Evolutionary conservation across 805 yeast genomes (phyloP).

Genomic region (Candida nitratophila): DNA sequence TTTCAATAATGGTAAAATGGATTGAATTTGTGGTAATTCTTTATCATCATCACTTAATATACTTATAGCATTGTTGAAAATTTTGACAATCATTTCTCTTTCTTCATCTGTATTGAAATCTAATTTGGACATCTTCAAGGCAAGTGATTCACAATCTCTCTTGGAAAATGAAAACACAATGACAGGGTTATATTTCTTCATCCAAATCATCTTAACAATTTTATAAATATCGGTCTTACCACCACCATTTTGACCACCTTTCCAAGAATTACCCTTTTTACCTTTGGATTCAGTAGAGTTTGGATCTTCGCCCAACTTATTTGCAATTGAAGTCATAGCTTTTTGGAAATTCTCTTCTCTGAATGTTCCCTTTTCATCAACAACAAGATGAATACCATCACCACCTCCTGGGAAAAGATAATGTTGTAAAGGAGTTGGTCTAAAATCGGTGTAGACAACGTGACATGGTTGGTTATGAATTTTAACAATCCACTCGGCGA

Average conservation of each 20-base stretch:
- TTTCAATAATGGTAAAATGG: slow-evolving; percentile 77
- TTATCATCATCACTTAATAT: slow-evolving; percentile 85
- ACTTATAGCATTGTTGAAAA: slow-evolving; percentile 84
- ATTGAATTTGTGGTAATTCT: slow-evolving; percentile 90
- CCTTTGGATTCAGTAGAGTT: slow-evolving; percentile 53
- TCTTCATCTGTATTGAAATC: slow-evolving; percentile 94
- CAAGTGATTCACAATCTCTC: slow-evolving; percentile 92
- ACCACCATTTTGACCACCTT: slow-evolving; percentile 77
- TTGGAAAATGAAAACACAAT: slow-evolving; percentile 97
- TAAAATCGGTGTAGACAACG: slow-evolving; percentile 95
- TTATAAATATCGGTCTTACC: slow-evolving; percentile 81
- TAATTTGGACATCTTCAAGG: slow-evolving; percentile 89
- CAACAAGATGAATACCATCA: slow-evolving; percentile 94
- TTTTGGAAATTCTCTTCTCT: slow-evolving; percentile 97
- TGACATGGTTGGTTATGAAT: slow-evolving; percentile 96
- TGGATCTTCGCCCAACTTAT: slow-evolving; percentile 80
- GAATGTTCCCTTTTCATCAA: slow-evolving; percentile 93
- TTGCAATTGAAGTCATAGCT: slow-evolving; percentile 92
- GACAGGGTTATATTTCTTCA: slow-evolving; percentile 93
- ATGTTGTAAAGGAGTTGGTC: slow-evolving; percentile 98
- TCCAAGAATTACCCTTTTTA: slow-evolving; percentile 72
- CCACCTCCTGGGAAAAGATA: slow-evolving; percentile 98
- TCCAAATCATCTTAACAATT: slow-evolving; percentile 96
- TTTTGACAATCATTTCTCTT: slow-evolving; percentile 82
- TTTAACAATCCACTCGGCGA: slow-evolving; percentile 97